phyloP scores from a whole-genome alignment of 768 basidiomycete genomes.

The Mycena rosella region DNA sequence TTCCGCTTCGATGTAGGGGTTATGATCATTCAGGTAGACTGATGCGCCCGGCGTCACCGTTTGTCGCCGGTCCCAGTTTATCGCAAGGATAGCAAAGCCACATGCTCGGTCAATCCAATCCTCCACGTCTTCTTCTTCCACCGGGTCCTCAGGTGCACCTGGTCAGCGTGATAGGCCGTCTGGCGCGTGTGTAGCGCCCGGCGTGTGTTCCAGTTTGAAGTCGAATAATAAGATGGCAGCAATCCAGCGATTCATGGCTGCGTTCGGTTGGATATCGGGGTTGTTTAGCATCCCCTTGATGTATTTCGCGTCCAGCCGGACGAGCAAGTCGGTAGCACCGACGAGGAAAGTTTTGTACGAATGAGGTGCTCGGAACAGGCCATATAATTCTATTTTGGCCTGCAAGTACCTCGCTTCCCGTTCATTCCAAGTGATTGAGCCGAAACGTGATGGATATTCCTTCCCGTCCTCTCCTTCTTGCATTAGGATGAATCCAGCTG shows the following conservation, averaged over 20 bases:
- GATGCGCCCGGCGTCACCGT: too few relatives aligned
- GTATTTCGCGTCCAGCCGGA: constrained; percentile 55
- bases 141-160: not conserved
- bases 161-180: constrained; percentile 52
- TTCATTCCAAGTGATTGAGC: constrained; percentile 36
- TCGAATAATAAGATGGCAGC: constrained; percentile 50
- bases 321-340: constrained; percentile 44
- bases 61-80: too few relatives aligned
- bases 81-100: too few relatives aligned
- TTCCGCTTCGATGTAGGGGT: too few relatives aligned
- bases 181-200: constrained; percentile 44
- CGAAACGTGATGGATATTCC: too few relatives aligned
- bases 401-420: constrained; percentile 53
- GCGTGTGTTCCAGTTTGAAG: too few relatives aligned
- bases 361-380: constrained; percentile 44
- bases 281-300: constrained; percentile 58
- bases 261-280: constrained; percentile 52
- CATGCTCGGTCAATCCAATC: too few relatives aligned
- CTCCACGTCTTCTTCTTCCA: too few relatives aligned
- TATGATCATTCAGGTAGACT: too few relatives aligned
- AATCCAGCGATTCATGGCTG: constrained; percentile 57
- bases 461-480: not conserved
- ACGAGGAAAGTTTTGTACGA: constrained; percentile 30
- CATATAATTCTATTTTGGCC: constrained; percentile 54
- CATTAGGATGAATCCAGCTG: not conserved